phyloP scores from a whole-genome alignment of 1,284 basidiomycete genomes.

The Afroboletus lepidellus region DNA sequence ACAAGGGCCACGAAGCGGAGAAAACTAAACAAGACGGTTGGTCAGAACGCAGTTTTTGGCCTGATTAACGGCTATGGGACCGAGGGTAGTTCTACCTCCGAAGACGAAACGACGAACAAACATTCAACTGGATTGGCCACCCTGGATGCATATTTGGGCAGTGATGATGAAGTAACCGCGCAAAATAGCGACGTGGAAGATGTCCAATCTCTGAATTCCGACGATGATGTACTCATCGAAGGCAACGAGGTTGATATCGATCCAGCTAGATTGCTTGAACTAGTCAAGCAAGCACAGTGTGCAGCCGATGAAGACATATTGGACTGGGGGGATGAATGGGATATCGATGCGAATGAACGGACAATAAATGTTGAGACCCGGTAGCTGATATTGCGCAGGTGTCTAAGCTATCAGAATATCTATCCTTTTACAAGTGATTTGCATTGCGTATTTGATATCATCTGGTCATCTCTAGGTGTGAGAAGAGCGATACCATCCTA shows the following conservation, averaged over 20 bases:
- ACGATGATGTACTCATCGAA: slow-evolving; percentile 36
- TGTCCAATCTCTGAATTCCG: slow-evolving; percentile 26
- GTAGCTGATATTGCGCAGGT: not conserved
- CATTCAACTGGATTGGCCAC: slow-evolving; percentile 43
- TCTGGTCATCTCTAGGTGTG: slow-evolving; percentile 38
- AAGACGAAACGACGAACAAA: slow-evolving; percentile 27
- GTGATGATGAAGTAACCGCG: slow-evolving; percentile 39
- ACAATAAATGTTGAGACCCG: not conserved
- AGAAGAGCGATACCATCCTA: slow-evolving; percentile 34
- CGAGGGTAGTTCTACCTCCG: slow-evolving; percentile 46
- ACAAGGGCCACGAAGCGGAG: slow-evolving; percentile 48
- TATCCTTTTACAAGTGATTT: not conserved
- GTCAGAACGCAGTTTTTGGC: slow-evolving; percentile 53
- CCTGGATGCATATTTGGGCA: slow-evolving; percentile 56
- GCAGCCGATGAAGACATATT: slow-evolving; percentile 52
- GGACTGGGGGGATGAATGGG: slow-evolving; percentile 61
- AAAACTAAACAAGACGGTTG: slow-evolving; percentile 50
- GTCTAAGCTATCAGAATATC: slow-evolving; percentile 1
- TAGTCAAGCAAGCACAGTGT: slow-evolving; percentile 44
- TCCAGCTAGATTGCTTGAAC: slow-evolving; percentile 48
- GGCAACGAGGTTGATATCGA: slow-evolving; percentile 48
- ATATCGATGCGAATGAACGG: slow-evolving; percentile 28
- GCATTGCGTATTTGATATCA: slow-evolving; percentile 56
- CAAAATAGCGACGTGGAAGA: slow-evolving; percentile 29
- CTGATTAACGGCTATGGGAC: slow-evolving; percentile 69